Evolutionary conservation across 140 eudicot genomes (phyloP), one percentile per base, ranked within the genome.

Genomic region (Senecio squalidus): DNA sequence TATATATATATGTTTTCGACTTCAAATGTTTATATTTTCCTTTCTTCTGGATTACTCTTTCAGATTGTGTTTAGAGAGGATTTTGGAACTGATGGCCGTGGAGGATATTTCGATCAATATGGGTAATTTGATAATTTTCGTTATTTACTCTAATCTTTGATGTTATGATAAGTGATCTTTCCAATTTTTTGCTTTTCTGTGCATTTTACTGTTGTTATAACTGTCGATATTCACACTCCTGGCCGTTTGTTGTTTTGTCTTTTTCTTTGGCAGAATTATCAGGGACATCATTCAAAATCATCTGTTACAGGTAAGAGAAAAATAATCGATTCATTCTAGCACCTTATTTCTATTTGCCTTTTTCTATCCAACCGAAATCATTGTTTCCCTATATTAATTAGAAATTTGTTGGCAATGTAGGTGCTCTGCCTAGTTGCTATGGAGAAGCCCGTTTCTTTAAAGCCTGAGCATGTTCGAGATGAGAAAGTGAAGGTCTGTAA

Each of bases 1-100:
- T 6, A 11, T 26, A 36, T 9, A 15, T 48, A 44, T 31, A 39
- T 28, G 49, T 40, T 16, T 26, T 29, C 47, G 5, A 24, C n/a
- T 23, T 51, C 44, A 44, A 26, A 10, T 26, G 25, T 68, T 51
- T 49, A 24, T 53, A 64, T 47, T 16, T 24, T 23, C 9, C 15
- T 76, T 52, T 55, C 7, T 39, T 18, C 55, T 15, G 36, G 17
- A 46, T 10, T 11, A 62, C 47, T 31, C 41, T 53, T 72, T 64
- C 77, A 93, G 99, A 93, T 93, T 78, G 99, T 93, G 77, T 93
- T 93, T 56, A 93, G 99, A 75, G 99, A 93, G 62, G 96, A 93
- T 76, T 93, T 93, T 61, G 99, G 99, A 77, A 93, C 99, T 51
- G 96, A 88, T 2, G 99, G 99, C 3, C 99, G 99, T 60, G 99